Percentiles rank a stretch among this genome's conserved stretches.
Conservation (phyloP, 78 protist species). For the Cavenderia fasciculata region DNA sequence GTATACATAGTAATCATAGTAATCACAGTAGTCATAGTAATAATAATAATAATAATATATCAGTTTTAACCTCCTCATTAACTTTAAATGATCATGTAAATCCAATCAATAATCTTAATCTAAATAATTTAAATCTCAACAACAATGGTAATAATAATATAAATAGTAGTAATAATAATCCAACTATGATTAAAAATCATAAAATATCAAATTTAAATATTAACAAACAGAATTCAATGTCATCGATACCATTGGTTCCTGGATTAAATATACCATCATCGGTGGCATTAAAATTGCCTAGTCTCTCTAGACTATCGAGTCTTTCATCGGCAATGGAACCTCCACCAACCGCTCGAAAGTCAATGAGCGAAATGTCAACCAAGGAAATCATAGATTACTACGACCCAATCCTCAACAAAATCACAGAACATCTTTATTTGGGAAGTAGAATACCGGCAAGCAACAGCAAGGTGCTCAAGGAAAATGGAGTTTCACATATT, state of each 20-base stretch:
- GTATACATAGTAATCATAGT: not conserved
- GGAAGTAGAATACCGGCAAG: constrained; percentile 66
- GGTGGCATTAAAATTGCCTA: not conserved
- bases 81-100: no score
- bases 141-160: not conserved
- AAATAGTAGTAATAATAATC: constrained; percentile 4
- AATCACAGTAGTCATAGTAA: no score
- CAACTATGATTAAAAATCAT: not conserved
- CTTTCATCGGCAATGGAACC: not conserved
- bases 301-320: not conserved
- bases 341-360: not conserved
- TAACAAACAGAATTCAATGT: constrained; percentile 39
- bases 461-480: constrained; percentile 15
- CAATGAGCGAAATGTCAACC: not conserved
- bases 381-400: constrained; percentile 7
- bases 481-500: constrained; percentile 66
- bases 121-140: not conserved
- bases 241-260: not conserved
- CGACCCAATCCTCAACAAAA: constrained; percentile 60
- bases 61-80: no score
- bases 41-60: no score
- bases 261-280: not conserved
- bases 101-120: no score
- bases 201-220: not conserved
- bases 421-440: constrained; percentile 21